A percentile compares a stretch with the other conserved stretches of the same genome.
These are phyloP conservation scores for Daldinia grandis DNA, from an alignment of 495 filamentous ascomycete genomes.

Conservation along the genomic window DNA sequence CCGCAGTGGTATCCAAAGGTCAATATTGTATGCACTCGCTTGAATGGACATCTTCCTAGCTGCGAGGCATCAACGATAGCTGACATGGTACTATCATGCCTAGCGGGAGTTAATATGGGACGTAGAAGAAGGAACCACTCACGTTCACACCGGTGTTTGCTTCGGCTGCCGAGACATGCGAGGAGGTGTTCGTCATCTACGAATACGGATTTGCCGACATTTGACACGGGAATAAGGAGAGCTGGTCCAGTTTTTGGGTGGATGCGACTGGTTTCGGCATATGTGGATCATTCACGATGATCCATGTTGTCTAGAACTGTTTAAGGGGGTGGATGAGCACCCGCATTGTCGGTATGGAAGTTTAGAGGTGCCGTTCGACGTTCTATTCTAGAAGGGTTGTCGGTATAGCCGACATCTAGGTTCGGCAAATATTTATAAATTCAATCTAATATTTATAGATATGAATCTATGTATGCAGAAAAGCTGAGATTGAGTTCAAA, in stretches of 20 bases:
- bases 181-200: background rate
- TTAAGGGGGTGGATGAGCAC: background rate
- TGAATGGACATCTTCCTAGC: background rate
- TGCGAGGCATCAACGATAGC: background rate
- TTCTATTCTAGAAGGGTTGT: background rate
- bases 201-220: background rate
- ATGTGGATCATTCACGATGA: background rate
- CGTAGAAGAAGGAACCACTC: background rate
- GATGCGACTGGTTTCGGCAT: background rate
- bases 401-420: background rate
- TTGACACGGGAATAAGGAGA: background rate
- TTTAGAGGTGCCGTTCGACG: background rate
- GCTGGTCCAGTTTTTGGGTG: background rate
- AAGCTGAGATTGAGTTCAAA: background rate
- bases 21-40: background rate
- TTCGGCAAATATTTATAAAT: background rate
- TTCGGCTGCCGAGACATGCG: background rate
- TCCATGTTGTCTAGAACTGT: background rate
- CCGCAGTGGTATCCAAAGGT: background rate
- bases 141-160: background rate
- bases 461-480: background rate
- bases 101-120: background rate
- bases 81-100: background rate
- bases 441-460: background rate
- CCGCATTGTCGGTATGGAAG: background rate